Base-by-base conservation (phyloP, 2,329 filamentous ascomycete species). In the Nemania diffusa region DNA sequence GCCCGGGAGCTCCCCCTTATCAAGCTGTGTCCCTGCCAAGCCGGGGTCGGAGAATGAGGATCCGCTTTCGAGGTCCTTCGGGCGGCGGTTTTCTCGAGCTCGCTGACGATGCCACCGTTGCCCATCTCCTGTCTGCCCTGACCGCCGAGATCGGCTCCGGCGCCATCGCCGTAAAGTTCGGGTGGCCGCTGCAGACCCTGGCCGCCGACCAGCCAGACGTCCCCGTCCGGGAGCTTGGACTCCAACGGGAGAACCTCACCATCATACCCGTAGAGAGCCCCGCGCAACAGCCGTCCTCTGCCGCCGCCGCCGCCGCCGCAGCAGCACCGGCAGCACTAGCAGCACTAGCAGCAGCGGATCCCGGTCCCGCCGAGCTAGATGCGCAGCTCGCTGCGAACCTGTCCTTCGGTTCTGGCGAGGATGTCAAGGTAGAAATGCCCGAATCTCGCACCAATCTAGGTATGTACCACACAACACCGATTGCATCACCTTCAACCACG, bases 141-240 rank as follows among this genome's bases (percentile, higher is more conserved):
- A 84, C 84, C 58, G 81, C 86, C 57, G 87, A 88, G 74, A 92
- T 92, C 1, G 87, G 87, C 4, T 83, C 95, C 17, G 74, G 83
- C 6, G 83, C 84, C 15, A 94, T 95, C 75, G 87, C 91, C 50
- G 82, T 97, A 69, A 97, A 96, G 83, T 93, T 91, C 80, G 93
- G 93, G 40, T 97, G 92, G 74, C 95, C 95, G 0, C 90, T 92
- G 26, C 89, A 90, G 75, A 83, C 88, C 0, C 84, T 98, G 17
- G 84, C 88, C 40, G 81, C 91, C 9, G 84, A 87, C 32, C 83
- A 87, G 65, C 78, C 80, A 71, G 75, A 78, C 78, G 34, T 85
- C 81, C 69, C 81, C 74, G 69, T 85, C 87, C 73, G 83, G 77
- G 82, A 79, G 24, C 79, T 83, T 13, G 83, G 80, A 48, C 81